Evolutionary conservation across 2,329 filamentous ascomycete genomes (phyloP), one percentile per base, ranked within the genome.

Genomic region (Fonsecaea erecta): DNA sequence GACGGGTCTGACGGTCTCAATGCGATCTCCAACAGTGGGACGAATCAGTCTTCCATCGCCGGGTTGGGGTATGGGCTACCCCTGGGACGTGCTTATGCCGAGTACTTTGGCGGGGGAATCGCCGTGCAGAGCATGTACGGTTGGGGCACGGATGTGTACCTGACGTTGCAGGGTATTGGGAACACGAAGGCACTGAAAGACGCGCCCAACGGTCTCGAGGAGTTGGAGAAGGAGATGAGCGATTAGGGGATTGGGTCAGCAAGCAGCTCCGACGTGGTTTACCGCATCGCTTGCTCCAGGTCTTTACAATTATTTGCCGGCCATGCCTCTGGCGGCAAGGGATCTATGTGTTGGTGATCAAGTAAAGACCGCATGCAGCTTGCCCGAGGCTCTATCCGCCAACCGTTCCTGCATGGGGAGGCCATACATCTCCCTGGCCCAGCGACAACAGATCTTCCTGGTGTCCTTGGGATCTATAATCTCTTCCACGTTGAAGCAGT

Each of bases 81-180:
- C 1, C 79, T 99, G 24, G 93, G 93, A 60, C 85, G 95, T 67
- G 94, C 95, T 0, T 99, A 99, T 75, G 95, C 95, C 0, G 94
- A 99, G 80, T 99, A 98, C 74, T 99, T 99, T 81, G 95, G 95
- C 1, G 95, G 95, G 0, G 93, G 93, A 2, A 95, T 99, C 64
- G 89, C 89, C 3, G 89, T 99, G n/a, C 94, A 99, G 83, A 97
- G 92, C 75, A 79, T 98, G 53, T 95, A 92, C 81, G 94, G 95
- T 3, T 99, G 95, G 95, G 95, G 88, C 0, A 88, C 86, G 2
- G 87, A 89, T 78, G 86, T 88, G 1, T 89, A 89, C 76, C 75
- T 89, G 61, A 88, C 84, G 57, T 72, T 89, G 68, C 80, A 85
- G 69, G 86, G 86, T 0, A 85, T 89, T 60, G 86, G 85, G 0